Evolutionary conservation across 768 basidiomycete species (phyloP), one percentile per base, ranked within the genome.

Genomic region (Fomitopsis serialis): DNA sequence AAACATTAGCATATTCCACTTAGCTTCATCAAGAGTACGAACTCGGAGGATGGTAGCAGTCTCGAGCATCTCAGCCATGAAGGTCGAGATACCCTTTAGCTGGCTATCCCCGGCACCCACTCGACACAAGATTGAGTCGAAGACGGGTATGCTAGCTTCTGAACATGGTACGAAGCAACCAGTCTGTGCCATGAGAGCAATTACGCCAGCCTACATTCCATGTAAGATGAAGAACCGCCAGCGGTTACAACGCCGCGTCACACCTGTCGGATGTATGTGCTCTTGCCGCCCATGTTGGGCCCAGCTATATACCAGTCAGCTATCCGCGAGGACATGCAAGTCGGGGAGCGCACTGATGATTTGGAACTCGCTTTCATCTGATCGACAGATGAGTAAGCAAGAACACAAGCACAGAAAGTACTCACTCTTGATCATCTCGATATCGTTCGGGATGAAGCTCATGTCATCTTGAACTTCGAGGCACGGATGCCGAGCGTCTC

Each of bases 11-110:
- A n/a, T 47, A 47, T 22, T 42, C 21, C 4, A n/a, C 7, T 44
- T 22, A 13, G 42, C 12, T 34, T 24, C 27, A 15, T 10, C 15
- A 37, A 25, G 35, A 12, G 40, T 29, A 62, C 82, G 25, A 35
- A 92, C 92, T 62, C 87, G 80, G 42, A 99, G 78, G 62, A 98
- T 98, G 0, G 90, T 92, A 0, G 97, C 95, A 0, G 95, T 98
- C 69, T 99, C 97, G 25, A 99, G 78, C 97, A 98, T 98, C 70
- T 99, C 97, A 1, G 94, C 95, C 96, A 98, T 98, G 68, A 99
- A 99, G 0, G 96, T 99, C 23, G 93, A 96, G 0, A 99, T 92
- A 11, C 97, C 97, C 69, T 97, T 98, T 43, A 98, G 72, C 66
- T 98, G 96, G 67, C 91, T 95, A 67, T 99, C 97, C 0, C 97